Conservation (phyloP, 2,329 filamentous ascomycete genomes). For the Myrmaecium sp. region DNA sequence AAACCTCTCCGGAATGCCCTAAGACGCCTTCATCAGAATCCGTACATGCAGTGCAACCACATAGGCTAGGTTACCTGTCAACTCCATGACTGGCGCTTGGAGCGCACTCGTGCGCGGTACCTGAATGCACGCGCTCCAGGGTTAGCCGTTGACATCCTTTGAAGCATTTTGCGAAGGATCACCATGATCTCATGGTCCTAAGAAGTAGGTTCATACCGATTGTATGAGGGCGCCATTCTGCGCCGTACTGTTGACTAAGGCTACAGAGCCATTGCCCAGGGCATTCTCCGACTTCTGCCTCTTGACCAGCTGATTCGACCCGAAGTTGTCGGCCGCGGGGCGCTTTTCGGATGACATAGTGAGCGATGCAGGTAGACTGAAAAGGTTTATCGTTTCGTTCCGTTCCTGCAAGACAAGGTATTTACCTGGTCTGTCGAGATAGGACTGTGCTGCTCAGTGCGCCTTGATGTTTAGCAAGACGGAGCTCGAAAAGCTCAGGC, state of each 20-base stretch:
- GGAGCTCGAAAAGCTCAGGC: no score
- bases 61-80: constrained; percentile 43
- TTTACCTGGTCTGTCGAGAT: no score
- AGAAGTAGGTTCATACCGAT: constrained; percentile 38
- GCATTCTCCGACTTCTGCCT: constrained; percentile 58
- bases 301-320: constrained; percentile 70
- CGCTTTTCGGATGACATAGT: constrained; percentile 83
- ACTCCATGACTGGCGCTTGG: constrained; percentile 84
- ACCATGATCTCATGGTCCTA: no score
- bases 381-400: no score
- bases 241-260: constrained; percentile 37
- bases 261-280: constrained; percentile 34
- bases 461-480: no score
- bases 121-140: no score
- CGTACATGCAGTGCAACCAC: background rate
- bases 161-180: no score
- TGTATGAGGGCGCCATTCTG: constrained; percentile 48
- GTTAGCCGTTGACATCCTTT: constrained; percentile 33
- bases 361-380: no score
- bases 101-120: constrained; percentile 64
- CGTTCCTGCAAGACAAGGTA: no score
- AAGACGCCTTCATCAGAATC: constrained; percentile 7
- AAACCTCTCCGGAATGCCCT: constrained; percentile 66
- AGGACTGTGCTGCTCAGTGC: no score
- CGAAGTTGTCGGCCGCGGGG: constrained; percentile 70